Conservation (phyloP, 1,284 basidiomycete species). For the Moesziomyces globuligerus region DNA sequence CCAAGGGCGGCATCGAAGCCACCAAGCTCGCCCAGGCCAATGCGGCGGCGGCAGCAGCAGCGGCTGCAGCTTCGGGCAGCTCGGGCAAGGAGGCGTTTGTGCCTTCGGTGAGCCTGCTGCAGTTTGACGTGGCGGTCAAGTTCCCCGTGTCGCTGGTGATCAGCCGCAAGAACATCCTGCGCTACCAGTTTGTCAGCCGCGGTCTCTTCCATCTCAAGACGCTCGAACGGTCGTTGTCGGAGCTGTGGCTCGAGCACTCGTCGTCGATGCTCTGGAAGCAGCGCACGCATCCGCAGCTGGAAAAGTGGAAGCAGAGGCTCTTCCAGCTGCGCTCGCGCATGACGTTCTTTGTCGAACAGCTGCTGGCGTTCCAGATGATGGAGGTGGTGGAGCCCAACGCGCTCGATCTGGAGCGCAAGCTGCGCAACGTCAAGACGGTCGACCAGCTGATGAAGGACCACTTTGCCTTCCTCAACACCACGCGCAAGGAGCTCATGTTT, state of each 20-base stretch:
- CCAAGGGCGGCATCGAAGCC: conserved; percentile 64
- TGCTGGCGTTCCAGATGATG: conserved; percentile 62
- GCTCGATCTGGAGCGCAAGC: conserved; percentile 56
- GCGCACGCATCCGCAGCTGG: conserved; percentile 50
- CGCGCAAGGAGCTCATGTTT: conserved; percentile 65
- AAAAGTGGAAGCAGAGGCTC: conserved; percentile 63
- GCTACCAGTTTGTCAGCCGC: conserved; percentile 65
- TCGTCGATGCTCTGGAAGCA: conserved; percentile 48
- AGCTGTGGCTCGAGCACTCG: conserved; percentile 62
- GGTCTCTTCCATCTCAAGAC: conserved; percentile 64
- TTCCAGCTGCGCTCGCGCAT: conserved; percentile 63
- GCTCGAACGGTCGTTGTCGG: conserved; percentile 56
- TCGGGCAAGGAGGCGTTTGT: conserved; percentile 68
- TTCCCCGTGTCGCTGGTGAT: conserved; percentile 67
- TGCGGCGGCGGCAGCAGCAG: conserved; percentile 29
- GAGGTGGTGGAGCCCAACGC: conserved; percentile 66
- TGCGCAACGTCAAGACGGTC: conserved; percentile 60
- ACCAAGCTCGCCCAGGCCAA: conserved; percentile 60
- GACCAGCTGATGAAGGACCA: conserved; percentile 66
- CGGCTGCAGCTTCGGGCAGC: conserved; percentile 10
- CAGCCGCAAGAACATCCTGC: conserved; percentile 65
- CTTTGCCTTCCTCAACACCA: conserved; percentile 64
- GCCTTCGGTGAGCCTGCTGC: conserved; percentile 51
- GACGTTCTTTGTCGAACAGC: conserved; percentile 64
- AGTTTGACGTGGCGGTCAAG: conserved; percentile 65